These are phyloP conservation scores for Nemania sp. DNA, from an alignment of 2,329 filamentous ascomycete genomes.

Conservation along the genomic window DNA sequence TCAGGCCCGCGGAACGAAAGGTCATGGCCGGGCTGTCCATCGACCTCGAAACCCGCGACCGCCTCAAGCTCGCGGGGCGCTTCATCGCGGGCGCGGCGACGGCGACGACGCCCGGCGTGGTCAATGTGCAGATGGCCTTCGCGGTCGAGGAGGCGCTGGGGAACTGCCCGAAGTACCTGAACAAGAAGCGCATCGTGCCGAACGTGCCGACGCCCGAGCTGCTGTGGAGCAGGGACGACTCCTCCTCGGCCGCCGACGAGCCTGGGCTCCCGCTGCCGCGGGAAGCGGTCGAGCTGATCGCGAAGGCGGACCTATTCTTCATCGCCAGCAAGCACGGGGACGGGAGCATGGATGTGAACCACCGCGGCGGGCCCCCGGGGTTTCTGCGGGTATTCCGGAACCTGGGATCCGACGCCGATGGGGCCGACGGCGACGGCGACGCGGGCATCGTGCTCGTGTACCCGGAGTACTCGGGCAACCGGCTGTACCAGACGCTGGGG, in stretches of 20 bases:
- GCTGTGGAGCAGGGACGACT: conserved; percentile 33
- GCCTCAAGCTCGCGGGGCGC: conserved; percentile 74
- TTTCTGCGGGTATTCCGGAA: conserved; percentile 73
- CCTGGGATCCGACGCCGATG: conserved; percentile 35
- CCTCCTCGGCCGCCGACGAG: neutral
- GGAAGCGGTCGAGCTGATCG: conserved; percentile 63
- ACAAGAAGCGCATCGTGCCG: conserved; percentile 67
- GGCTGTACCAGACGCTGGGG: conserved; percentile 81
- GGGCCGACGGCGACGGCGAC: conserved; percentile 22
- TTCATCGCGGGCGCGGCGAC: conserved; percentile 67
- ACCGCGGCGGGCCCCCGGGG: conserved; percentile 74
- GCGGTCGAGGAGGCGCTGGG: conserved; percentile 74
- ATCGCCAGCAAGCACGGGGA: conserved; percentile 68
- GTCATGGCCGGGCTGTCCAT: conserved; percentile 59
- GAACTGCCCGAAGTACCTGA: conserved; percentile 88
- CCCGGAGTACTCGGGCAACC: conserved; percentile 84
- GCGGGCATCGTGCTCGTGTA: conserved; percentile 62
- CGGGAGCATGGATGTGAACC: conserved; percentile 80
- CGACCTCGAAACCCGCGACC: conserved; percentile 67
- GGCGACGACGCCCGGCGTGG: conserved; percentile 34
- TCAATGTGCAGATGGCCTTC: conserved; percentile 61
- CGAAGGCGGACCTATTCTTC: conserved; percentile 75
- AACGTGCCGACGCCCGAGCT: conserved; percentile 56
- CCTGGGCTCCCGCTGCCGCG: conserved; percentile 49
- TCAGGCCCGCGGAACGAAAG: conserved; percentile 46